These are phyloP conservation scores for Gautieria morchelliformis DNA, from an alignment of 768 basidiomycete genomes.

Conservation along the genomic window DNA sequence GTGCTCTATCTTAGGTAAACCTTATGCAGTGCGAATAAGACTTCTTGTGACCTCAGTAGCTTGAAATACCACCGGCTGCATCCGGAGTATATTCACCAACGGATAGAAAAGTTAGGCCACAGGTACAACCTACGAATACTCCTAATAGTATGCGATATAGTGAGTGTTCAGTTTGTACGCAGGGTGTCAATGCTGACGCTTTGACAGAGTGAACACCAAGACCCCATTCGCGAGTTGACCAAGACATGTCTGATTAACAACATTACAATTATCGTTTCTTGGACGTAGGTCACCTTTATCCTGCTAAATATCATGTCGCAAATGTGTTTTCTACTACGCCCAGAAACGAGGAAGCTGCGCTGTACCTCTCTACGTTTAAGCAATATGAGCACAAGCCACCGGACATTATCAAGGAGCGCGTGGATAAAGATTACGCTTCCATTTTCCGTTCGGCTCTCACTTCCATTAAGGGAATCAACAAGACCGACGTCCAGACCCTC, in stretches of 20 bases:
- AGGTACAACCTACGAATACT: slow-evolving; percentile 79
- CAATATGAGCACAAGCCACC: slow-evolving; percentile 91
- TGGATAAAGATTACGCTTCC: slow-evolving; percentile 81
- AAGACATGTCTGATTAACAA: slow-evolving; percentile 92
- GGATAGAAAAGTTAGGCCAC: slow-evolving; percentile 78
- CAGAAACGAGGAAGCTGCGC: slow-evolving; percentile 86
- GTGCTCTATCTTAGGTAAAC: slow-evolving; percentile 81
- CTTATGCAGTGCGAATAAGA: too few relatives aligned
- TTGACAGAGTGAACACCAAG: slow-evolving; percentile 76
- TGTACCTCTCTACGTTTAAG: slow-evolving; percentile 86
- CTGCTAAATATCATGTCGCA: not conserved
- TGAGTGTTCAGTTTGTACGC: slow-evolving; percentile 30
- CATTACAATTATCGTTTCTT: slow-evolving; percentile 85
- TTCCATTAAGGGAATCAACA: slow-evolving; percentile 87
- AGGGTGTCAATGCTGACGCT: not conserved
- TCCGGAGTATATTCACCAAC: slow-evolving; percentile 90
- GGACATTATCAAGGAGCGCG: slow-evolving; percentile 87
- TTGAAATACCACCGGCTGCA: slow-evolving; percentile 92
- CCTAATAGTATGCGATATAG: slow-evolving; percentile 86
- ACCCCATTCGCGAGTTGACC: slow-evolving; percentile 85
- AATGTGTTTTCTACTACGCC: not conserved
- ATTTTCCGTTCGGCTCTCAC: slow-evolving; percentile 78
- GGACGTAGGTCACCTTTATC: slow-evolving; percentile 49
- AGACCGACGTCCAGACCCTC: slow-evolving; percentile 92
- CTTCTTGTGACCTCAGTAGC: slow-evolving; percentile 29